Conservation (phyloP, 2,329 filamentous ascomycete genomes). For the Trichoderma polysporum region DNA sequence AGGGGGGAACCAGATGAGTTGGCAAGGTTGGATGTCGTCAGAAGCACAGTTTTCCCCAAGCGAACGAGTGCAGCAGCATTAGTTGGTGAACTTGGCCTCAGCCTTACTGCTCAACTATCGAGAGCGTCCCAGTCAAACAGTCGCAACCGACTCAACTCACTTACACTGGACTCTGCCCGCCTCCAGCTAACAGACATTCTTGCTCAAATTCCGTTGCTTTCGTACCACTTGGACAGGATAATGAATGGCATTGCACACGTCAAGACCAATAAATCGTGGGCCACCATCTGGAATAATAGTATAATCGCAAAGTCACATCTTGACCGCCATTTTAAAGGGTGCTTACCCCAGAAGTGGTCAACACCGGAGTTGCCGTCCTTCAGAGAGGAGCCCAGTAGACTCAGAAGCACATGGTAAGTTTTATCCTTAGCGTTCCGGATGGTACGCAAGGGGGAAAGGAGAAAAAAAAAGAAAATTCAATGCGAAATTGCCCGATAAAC, state of each 20-base stretch:
- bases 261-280: background rate
- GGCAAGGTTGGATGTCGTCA: constrained; percentile 18
- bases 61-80: background rate
- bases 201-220: background rate
- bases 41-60: background rate
- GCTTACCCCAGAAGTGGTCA: background rate
- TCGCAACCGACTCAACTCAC: background rate
- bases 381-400: background rate
- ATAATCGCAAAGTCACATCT: background rate
- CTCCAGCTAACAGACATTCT: background rate
- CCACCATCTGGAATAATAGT: background rate
- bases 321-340: constrained; percentile 9
- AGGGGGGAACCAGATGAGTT: constrained; percentile 13
- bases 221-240: background rate
- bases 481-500: background rate
- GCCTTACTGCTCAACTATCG: background rate
- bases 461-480: background rate
- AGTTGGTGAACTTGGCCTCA: constrained; percentile 2
- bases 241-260: background rate
- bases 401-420: background rate
- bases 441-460: background rate
- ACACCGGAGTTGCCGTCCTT: background rate
- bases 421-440: background rate
- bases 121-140: background rate
- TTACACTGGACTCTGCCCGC: background rate